A percentile compares a stretch with the other conserved stretches of the same genome.
Conservation (phyloP, 2,329 filamentous ascomycete genomes). For the Alternaria solani region DNA sequence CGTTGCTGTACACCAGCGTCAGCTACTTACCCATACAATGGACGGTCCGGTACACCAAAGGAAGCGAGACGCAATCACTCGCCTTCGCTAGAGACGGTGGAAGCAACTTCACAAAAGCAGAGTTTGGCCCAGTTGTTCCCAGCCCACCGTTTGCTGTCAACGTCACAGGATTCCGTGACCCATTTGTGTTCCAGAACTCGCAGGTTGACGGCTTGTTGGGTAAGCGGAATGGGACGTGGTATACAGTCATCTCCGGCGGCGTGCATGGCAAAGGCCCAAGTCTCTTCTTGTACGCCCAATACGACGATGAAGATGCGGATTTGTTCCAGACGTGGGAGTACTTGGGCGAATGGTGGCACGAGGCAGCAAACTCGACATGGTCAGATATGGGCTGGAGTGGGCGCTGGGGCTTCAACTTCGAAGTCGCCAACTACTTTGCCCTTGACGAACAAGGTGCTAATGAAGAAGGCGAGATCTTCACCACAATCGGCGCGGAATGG, state of each 20-base stretch:
- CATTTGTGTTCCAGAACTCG: constrained; percentile 53
- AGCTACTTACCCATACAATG: constrained; percentile 57
- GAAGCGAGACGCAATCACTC: constrained; percentile 57
- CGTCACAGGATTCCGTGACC: constrained; percentile 56
- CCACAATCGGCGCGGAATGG: constrained; percentile 57
- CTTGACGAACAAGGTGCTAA: constrained; percentile 53
- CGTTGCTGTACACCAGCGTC: constrained; percentile 57
- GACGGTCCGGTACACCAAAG: constrained; percentile 57
- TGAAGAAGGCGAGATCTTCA: constrained; percentile 51
- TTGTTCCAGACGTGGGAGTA: constrained; percentile 53
- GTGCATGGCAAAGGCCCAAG: constrained; percentile 51
- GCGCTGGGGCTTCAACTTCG: constrained; percentile 55
- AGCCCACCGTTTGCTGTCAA: constrained; percentile 52
- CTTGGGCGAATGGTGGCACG: constrained; percentile 53
- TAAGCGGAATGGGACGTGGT: constrained; percentile 50
- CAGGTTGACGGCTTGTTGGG: constrained; percentile 49
- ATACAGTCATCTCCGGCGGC: constrained; percentile 52
- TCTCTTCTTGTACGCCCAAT: constrained; percentile 53
- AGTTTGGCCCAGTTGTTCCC: constrained; percentile 51
- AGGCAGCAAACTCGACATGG: constrained; percentile 41
- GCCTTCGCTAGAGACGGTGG: constrained; percentile 53
- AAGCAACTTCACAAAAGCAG: constrained; percentile 52
- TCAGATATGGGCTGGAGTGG: constrained; percentile 31
- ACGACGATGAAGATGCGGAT: constrained; percentile 32
- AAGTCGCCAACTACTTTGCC: constrained; percentile 55